Evolutionary conservation across 148 eudicot genomes (phyloP).

Genomic region (Dysphania ambrosioides): DNA sequence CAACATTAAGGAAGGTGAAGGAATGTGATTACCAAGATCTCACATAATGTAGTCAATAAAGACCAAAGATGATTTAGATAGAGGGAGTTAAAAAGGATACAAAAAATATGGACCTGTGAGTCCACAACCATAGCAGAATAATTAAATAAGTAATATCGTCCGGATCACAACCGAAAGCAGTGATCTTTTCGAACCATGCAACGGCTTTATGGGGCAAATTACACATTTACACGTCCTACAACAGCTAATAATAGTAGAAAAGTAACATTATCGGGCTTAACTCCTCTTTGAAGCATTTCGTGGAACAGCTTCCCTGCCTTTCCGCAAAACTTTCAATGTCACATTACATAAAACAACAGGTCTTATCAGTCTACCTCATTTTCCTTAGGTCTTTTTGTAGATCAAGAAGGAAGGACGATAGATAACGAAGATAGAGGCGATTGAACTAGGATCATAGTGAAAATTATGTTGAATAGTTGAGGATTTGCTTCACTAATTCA

Average conservation of each 20-base stretch:
- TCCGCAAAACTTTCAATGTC: conserved; percentile 69
- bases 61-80: no score
- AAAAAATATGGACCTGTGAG: no score
- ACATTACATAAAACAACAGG: conserved; percentile 68
- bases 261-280: conserved; percentile 71
- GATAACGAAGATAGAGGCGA: no score
- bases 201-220: conserved; percentile 61
- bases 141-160: conserved; percentile 62
- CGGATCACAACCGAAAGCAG: conserved; percentile 50
- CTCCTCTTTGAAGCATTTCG: conserved; percentile 58
- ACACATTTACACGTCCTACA: conserved; percentile 51
- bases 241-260: conserved; percentile 79
- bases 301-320: conserved; percentile 58
- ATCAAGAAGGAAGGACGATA: no score
- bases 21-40: no score
- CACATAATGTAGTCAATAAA: no score
- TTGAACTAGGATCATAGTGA: no score
- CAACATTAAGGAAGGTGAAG: no score
- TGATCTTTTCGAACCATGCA: conserved; percentile 84
- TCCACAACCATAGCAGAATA: conserved; percentile 78
- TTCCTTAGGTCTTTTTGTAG: no score
- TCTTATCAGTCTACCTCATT: conserved; percentile 27
- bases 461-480: no score
- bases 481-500: no score
- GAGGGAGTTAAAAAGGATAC: no score